Evolutionary conservation across 805 yeast genomes (phyloP), one percentile per base, ranked within the genome.

Genomic region (Wickerhamiella allomyrinae): DNA sequence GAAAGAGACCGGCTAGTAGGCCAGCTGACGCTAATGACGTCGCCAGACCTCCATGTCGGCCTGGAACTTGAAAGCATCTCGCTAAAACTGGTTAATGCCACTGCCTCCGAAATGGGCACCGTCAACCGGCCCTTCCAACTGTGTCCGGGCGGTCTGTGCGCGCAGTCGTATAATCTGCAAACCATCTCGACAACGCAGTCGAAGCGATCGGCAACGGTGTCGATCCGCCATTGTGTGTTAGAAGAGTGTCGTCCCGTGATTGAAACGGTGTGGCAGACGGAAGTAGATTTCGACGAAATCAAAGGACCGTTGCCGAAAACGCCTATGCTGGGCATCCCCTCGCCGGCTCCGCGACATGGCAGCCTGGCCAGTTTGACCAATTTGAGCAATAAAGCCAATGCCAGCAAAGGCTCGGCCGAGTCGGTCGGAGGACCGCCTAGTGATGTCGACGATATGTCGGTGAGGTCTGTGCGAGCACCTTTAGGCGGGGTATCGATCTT

Each of bases 401-500:
- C 42, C 8, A 21, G 34, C 29, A 17, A 27, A 5, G 25, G 20
- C 7, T 25, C 21, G 3, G 40, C 44, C 10, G 37, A 46, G 24
- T 17, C 29, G 10, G 14, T n/a, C 17, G 20, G 11, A 11, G 27
- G 20, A n/a, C 22, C 31, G 9, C 33, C 22, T 3, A 37, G 22
- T 20, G 24, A 27, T 14, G 19, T 31, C 33, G 39, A 20, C 34
- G 34, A 5, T 25, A 15, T 20, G 36, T 31, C 20, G 27, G 29
- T 21, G 33, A 27, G 25, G 29, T 38, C 34, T 22, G 11, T 29
- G 5, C 37, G 43, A 2, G 34, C 25, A 6, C 36, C 45, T 8
- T 27, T 51, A 48, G 45, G 49, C 14, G 68, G 71, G 0, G 53
- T 74, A 13, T 63, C 65, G 13, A 62, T 80, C 11, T 70, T 79